Percentiles rank a stretch among this genome's conserved stretches.
Evolutionary conservation across 2,329 filamentous ascomycete species (phyloP).

Genomic region (Colletotrichum liriopes): DNA sequence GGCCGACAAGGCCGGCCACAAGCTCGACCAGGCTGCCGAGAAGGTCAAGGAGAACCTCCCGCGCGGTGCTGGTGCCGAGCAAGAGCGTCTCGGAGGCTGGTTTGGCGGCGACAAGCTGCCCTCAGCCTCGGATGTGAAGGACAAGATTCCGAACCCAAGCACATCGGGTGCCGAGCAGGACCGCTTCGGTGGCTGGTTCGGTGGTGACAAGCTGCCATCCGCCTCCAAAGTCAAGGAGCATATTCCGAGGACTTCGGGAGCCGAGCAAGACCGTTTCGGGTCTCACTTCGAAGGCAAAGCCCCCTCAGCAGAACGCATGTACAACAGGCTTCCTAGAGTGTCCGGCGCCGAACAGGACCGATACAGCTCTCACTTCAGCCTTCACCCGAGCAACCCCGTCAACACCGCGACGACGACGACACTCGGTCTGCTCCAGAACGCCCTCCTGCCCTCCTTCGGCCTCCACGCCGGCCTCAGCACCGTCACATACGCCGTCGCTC

Average conservation of each 20-base stretch:
- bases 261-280: conserved; percentile 40
- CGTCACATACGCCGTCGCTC: conserved; percentile 66
- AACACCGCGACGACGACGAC: conserved; percentile 43
- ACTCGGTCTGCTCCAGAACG: conserved; percentile 67
- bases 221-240: conserved; percentile 42
- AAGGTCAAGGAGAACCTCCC: conserved; percentile 31
- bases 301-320: conserved; percentile 19
- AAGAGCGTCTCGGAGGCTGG: conserved; percentile 21
- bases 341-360: conserved; percentile 44
- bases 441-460: conserved; percentile 68
- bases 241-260: conserved; percentile 31
- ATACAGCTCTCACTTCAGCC: conserved; percentile 46
- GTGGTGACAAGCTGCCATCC: conserved; percentile 43
- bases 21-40: conserved; percentile 18
- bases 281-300: conserved; percentile 37
- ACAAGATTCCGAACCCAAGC: too few species aligned
- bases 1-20: conserved; percentile 11
- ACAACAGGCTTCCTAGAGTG: conserved; percentile 27
- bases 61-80: conserved; percentile 7
- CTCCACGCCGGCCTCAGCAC: conserved; percentile 68
- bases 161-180: conserved; percentile 19
- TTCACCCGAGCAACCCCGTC: conserved; percentile 37
- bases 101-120: conserved; percentile 23
- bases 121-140: too few species aligned
- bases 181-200: conserved; percentile 21